These are phyloP conservation scores for Blastobotrys mokoenaii DNA, from an alignment of 805 yeast species.

Conservation along the genomic window DNA sequence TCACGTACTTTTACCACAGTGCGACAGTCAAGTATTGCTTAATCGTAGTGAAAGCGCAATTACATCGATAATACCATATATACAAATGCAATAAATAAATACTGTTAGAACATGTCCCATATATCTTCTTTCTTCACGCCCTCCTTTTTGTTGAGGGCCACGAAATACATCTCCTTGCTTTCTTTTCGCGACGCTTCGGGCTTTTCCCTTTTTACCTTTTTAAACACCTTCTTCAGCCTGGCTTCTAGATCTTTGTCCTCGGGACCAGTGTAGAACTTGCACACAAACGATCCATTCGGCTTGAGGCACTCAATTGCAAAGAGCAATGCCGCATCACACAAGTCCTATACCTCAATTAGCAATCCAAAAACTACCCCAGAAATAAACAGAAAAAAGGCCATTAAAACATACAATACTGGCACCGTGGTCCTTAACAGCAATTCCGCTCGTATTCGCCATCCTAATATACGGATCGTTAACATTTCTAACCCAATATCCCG, in stretches of 20 bases:
- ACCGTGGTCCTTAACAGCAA: conserved; percentile 70
- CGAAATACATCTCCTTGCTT: conserved; percentile 75
- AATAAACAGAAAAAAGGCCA: neutral
- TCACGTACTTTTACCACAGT: too few relatives aligned
- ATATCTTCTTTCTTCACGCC: conserved; percentile 17
- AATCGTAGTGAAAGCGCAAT: too few relatives aligned
- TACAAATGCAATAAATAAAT: too few relatives aligned
- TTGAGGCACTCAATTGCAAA: conserved; percentile 63
- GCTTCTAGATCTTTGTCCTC: conserved; percentile 63
- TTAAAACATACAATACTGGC: conserved; percentile 64
- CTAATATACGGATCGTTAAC: conserved; percentile 75
- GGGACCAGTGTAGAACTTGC: conserved; percentile 78
- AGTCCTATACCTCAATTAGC: conserved; percentile 43
- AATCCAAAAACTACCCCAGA: neutral
- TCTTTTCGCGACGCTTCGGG: conserved; percentile 75
- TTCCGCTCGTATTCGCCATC: conserved; percentile 90
- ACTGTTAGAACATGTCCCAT: conserved; percentile 7
- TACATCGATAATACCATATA: too few relatives aligned
- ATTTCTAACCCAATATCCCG: conserved; percentile 50
- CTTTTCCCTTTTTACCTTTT: conserved; percentile 57
- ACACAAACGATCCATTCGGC: conserved; percentile 64
- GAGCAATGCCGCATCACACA: conserved; percentile 84
- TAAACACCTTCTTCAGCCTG: conserved; percentile 51
- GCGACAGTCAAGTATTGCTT: too few relatives aligned
- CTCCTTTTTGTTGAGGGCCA: conserved; percentile 46